phyloP scores from a whole-genome alignment of 495 filamentous ascomycete genomes.

The Pseudevernia furfuracea region DNA sequence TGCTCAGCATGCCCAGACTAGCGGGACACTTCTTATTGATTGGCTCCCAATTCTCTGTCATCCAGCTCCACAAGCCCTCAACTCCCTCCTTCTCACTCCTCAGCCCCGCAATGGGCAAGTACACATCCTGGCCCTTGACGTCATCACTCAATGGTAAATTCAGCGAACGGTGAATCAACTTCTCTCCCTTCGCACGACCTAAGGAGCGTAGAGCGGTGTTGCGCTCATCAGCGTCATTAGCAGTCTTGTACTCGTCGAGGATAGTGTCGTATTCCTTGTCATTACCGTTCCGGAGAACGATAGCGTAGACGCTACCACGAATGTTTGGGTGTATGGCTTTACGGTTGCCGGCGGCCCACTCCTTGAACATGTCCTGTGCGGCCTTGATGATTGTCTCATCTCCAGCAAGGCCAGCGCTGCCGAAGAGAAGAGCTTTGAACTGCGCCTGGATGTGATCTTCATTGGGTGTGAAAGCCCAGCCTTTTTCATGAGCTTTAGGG shows the following conservation, averaged over 20 bases:
- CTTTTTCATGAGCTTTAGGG: constrained; percentile 71
- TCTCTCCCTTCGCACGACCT: constrained; percentile 66
- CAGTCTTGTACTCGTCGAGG: constrained; percentile 73
- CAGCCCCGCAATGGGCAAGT: constrained; percentile 74
- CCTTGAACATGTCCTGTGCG: constrained; percentile 57
- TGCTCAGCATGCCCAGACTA: constrained; percentile 73
- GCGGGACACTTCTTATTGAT: constrained; percentile 72
- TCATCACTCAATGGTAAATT: constrained; percentile 66
- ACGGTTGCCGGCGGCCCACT: constrained; percentile 50
- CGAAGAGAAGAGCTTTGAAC: constrained; percentile 61
- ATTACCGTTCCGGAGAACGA: constrained; percentile 54
- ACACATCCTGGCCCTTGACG: constrained; percentile 94
- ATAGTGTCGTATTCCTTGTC: constrained; percentile 63
- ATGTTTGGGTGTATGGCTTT: constrained; percentile 62
- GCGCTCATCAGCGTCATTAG: constrained; percentile 85
- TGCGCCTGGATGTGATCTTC: constrained; percentile 90
- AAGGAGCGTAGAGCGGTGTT: constrained; percentile 88
- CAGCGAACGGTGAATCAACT: constrained; percentile 76
- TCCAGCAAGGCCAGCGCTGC: constrained; percentile 51
- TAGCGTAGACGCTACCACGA: constrained; percentile 53
- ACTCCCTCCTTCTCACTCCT: constrained; percentile 72
- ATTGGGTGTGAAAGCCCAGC: constrained; percentile 75
- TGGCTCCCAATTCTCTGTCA: constrained; percentile 78
- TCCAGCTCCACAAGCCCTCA: constrained; percentile 71
- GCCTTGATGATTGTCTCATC: constrained; percentile 51